Conservation (phyloP, 202 grass and related monocot species). For the Miscanthus sacchariflorus region DNA sequence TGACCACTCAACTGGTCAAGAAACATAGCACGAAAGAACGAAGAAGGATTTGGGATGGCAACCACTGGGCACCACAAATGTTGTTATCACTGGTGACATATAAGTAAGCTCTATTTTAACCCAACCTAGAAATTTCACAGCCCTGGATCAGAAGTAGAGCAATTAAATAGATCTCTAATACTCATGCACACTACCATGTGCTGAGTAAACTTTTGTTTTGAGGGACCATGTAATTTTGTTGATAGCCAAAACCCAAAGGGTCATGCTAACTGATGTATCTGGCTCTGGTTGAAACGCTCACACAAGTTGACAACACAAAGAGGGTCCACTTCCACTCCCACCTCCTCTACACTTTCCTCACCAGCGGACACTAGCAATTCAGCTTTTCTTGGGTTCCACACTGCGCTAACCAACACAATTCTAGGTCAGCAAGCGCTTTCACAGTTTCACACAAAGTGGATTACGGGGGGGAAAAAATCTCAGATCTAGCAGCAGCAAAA, state of each 20-base stretch:
- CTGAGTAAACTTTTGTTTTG: not conserved
- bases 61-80: not conserved
- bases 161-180: not conserved
- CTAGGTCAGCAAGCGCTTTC: constrained; percentile 39
- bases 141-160: constrained; percentile 3
- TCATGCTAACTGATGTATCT: no score
- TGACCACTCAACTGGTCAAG: not conserved
- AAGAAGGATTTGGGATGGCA: not conserved
- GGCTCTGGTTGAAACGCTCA: constrained; percentile 21
- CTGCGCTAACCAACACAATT: constrained; percentile 34
- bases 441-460: constrained; percentile 45
- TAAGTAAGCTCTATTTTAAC: not conserved
- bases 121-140: not conserved
- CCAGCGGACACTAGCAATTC: constrained; percentile 48
- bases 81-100: not conserved
- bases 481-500: constrained; percentile 52
- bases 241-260: constrained; percentile 7
- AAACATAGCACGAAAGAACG: not conserved
- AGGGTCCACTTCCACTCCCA: constrained; percentile 35
- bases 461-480: not conserved
- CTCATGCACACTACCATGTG: not conserved
- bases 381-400: constrained; percentile 49
- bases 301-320: constrained; percentile 28
- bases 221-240: constrained; percentile 2
- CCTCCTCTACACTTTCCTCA: constrained; percentile 14